A percentile compares a stretch with the other conserved stretches of the same genome.
Evolutionary conservation across 2,329 filamentous ascomycete genomes (phyloP).

Genomic region (Sporothrix protearum): DNA sequence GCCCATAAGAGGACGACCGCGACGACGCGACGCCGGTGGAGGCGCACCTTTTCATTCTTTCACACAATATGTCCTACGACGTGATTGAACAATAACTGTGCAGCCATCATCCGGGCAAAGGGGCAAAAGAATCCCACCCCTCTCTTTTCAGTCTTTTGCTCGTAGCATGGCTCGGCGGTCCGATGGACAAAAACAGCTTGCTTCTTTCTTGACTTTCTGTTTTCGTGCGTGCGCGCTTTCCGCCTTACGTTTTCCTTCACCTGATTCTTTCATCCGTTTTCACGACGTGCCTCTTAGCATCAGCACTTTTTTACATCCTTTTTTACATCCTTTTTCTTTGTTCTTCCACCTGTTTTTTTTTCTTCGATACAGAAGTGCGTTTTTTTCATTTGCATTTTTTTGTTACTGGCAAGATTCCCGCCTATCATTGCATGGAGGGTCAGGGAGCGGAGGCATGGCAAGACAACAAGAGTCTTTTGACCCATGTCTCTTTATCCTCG

Average conservation of each 20-base stretch:
- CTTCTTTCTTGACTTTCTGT: neutral
- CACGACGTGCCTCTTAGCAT: neutral
- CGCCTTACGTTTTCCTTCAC: neutral
- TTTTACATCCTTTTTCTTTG: slow-evolving; percentile 5
- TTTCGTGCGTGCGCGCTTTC: neutral
- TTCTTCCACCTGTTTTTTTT: neutral
- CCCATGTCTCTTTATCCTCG: neutral
- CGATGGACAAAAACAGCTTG: neutral
- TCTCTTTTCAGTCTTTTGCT: neutral
- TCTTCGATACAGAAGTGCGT: neutral
- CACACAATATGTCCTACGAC: neutral
- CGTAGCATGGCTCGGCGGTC: neutral
- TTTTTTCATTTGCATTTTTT: neutral
- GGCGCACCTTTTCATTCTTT: neutral
- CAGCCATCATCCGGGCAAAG: neutral
- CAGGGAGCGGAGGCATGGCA: neutral
- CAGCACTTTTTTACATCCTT: neutral
- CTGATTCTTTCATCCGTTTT: neutral
- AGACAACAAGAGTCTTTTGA: neutral
- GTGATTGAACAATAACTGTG: neutral
- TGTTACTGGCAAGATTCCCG: slow-evolving; percentile 16
- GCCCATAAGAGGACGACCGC: neutral
- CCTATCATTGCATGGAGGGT: slow-evolving; percentile 7
- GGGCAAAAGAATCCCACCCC: neutral
- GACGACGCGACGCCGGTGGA: neutral